A percentile compares a stretch with the other conserved stretches of the same genome.
Evolutionary conservation across 2,329 filamentous ascomycete genomes (phyloP).

Genomic region (Hawksworthiomyces lignivorus): DNA sequence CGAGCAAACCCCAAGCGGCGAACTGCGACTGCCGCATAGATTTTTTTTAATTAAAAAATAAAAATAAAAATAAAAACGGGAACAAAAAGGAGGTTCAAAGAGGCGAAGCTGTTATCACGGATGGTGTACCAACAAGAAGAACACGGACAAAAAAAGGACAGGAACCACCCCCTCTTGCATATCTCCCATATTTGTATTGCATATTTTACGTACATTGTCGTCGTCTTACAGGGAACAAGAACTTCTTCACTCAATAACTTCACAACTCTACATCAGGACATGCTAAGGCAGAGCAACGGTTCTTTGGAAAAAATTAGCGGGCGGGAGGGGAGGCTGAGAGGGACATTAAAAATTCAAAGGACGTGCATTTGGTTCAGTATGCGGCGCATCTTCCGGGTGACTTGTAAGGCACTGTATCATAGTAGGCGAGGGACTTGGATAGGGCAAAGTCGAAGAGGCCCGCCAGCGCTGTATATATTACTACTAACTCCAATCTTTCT

Average conservation of each 20-base stretch:
- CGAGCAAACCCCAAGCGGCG: conserved; percentile 50
- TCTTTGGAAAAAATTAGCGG: no score
- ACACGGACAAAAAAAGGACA: background rate
- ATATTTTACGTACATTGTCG: background rate
- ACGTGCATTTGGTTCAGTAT: no score
- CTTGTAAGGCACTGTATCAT: no score
- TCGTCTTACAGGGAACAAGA: background rate
- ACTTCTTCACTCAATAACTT: background rate
- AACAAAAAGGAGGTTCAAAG: background rate
- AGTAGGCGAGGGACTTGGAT: no score
- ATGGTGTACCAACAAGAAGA: conserved; percentile 7
- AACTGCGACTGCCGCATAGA: conserved; percentile 20
- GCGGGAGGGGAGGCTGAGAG: no score
- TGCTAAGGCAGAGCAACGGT: no score
- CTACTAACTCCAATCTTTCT: no score
- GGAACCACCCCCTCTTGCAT: background rate
- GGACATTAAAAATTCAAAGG: no score
- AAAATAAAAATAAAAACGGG: background rate
- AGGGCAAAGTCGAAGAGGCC: no score
- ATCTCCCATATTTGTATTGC: background rate
- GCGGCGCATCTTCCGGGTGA: no score
- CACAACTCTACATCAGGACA: no score
- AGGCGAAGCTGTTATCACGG: background rate
- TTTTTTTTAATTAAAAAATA: background rate
- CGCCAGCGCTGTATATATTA: no score